Evolutionary conservation across 2,329 filamentous ascomycete genomes (phyloP).

Genomic region (Sporothrix schenckii): DNA sequence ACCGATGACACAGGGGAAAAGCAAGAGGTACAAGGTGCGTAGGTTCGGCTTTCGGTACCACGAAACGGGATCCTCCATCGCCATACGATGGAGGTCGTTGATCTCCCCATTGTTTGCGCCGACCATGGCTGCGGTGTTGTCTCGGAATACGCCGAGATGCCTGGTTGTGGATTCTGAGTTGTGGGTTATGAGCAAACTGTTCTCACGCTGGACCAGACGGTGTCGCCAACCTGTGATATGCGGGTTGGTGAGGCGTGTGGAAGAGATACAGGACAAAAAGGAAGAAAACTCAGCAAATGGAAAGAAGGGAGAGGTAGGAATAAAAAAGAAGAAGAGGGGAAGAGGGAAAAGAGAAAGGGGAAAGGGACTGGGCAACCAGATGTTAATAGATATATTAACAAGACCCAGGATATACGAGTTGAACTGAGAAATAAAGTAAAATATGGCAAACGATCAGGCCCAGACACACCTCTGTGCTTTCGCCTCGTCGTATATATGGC

Average conservation of each 20-base stretch:
- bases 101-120: constrained; percentile 21
- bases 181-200: not conserved
- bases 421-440: not conserved
- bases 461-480: not conserved
- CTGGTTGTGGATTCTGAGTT: not conserved
- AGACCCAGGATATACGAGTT: not conserved
- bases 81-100: constrained; percentile 47
- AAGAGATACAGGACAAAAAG: not conserved
- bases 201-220: constrained; percentile 7
- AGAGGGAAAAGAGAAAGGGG: not conserved
- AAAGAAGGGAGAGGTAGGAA: not conserved
- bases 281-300: not conserved
- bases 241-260: not conserved
- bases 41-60: constrained; percentile 63
- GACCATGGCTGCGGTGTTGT: constrained; percentile 30
- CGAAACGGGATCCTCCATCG: constrained; percentile 47
- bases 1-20: constrained; percentile 61
- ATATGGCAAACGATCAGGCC: not conserved
- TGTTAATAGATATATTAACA: constrained; percentile 22
- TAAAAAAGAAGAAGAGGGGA: too few species aligned
- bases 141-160: constrained; percentile 1
- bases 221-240: not conserved
- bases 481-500: constrained; percentile 19
- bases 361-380: not conserved
- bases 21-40: constrained; percentile 55